Evolutionary conservation across 331 rosid genomes (phyloP), one percentile per base, ranked within the genome.

Genomic region (Quercus phellos): DNA sequence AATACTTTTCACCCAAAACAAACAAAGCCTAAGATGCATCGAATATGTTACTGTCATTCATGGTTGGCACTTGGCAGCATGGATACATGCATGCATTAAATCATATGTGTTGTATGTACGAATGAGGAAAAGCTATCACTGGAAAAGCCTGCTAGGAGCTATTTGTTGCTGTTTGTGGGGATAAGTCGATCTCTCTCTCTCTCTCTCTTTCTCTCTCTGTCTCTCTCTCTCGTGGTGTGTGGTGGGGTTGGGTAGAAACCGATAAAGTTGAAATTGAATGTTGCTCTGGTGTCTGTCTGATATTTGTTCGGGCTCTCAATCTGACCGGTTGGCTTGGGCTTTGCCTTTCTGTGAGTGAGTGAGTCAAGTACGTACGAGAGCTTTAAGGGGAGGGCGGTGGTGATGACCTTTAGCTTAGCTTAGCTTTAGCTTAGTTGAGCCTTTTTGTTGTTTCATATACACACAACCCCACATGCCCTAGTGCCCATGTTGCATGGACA

Each of bases 131-230:
- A 79, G 83, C 50, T 46, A 75, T 72, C 68, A 75, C 87, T 85
- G 90, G 60, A 58, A 85, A 89, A 86, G 89, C 84, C 84, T 79
- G 86, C 26, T 72, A 51, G 67, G 86, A 88, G 94, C 88, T 89
- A 82, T 86, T 91, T 83, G 82, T 82, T 80, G 88, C 85, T 88
- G 94, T 88, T 83, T 84, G 85, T 70, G 88, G 87, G 85, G 85
- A 87, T 84, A 70, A 84, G 89, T 76, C 88, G 89, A 88, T 88
- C 92, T 86, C 51, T 83, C 73, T 79, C 68, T 79, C 74, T 74
- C 58, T 82, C 77, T 85, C 78, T 79, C 76, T 74, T 22, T 22
- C 24, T 22, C 24, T 22, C 24, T 22, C 24, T 22, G 24, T 86
- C 51, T 83, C 73, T 79, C 68, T 85, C 78, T 79, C 76, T 74